Evolutionary conservation across 2,329 filamentous ascomycete species (phyloP), one percentile per base, ranked within the genome.

Genomic region (Xylaria sp.): DNA sequence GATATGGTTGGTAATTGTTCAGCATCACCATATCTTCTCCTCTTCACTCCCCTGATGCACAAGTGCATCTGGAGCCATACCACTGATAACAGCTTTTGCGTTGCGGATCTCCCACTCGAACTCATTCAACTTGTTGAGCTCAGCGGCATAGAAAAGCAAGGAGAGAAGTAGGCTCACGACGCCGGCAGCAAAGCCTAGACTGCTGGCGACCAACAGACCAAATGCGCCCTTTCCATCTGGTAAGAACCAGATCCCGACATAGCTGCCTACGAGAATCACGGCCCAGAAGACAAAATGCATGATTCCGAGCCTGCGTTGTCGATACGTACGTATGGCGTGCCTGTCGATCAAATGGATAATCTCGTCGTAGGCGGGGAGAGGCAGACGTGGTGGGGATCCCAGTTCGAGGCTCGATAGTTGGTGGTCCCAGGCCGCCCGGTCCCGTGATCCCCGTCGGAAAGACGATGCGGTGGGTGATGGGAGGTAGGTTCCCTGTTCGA

Each of bases 61-160:
- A 3, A 72, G 59, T 20, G 75, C 73, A 15, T 73, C 72, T 3
- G 71, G 72, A 13, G 38, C 38, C 59, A 68, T 66, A 1, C 80
- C 80, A 4, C 75, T 77, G 26, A 81, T 80, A 4, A 80, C 76
- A 0, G 82, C 81, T 71, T 82, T 89, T 13, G 91, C 90, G 77
- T 92, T 94, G 59, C 83, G 83, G 31, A 98, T 90, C 80, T 99
- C 96, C 92, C 93, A 97, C 78, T 96, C 89, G 81, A 98, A 98
- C 82, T 99, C 96, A 75, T 89, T 90, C 63, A 99, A 82, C 4
- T 92, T 90, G 67, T 93, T 87, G 67, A 97, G 81, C 82, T 99
- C 96, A 69, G 89, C 90, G 11, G 91, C 90, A 67, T 97, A 91
- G 79, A 99, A 99, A 58, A 98, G 80, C 0, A 96, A 86, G 0